Percentiles rank a stretch among this genome's conserved stretches.
Conservation (phyloP, 1,284 basidiomycete species). For the Boletellus sp. region DNA sequence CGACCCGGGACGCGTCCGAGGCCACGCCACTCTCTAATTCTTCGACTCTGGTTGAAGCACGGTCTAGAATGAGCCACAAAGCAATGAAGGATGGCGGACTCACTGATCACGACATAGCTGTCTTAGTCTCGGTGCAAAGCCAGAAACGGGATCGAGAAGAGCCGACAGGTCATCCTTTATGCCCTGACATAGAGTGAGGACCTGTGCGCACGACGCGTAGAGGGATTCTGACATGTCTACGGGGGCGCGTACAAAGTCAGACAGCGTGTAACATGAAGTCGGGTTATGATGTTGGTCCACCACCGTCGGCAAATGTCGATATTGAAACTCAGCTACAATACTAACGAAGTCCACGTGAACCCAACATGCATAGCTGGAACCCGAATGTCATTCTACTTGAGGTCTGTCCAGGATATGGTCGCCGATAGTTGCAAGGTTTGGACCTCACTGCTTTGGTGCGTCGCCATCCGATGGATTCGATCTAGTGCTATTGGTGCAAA, state of each 20-base stretch:
- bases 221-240: conserved; percentile 36
- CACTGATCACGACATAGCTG: conserved; percentile 65
- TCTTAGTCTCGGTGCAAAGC: conserved; percentile 66
- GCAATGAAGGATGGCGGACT: conserved; percentile 22
- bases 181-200: conserved; percentile 55
- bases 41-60: conserved; percentile 39
- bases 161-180: conserved; percentile 57
- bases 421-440: too few species aligned
- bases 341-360: too few species aligned
- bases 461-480: too few species aligned
- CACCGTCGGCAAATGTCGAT: not conserved
- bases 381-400: too few species aligned
- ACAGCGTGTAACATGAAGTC: not conserved
- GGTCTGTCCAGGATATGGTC: too few species aligned
- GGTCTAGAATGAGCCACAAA: not conserved
- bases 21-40: conserved; percentile 46
- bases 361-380: too few species aligned
- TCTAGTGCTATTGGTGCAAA: too few species aligned
- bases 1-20: conserved; percentile 40
- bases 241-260: not conserved
- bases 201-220: conserved; percentile 62
- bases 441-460: too few species aligned
- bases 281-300: not conserved
- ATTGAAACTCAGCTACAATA: conserved; percentile 6
- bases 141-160: conserved; percentile 60